Base-by-base conservation (phyloP, 169 alveolate genomes). In the Plasmodium reichenowi region DNA sequence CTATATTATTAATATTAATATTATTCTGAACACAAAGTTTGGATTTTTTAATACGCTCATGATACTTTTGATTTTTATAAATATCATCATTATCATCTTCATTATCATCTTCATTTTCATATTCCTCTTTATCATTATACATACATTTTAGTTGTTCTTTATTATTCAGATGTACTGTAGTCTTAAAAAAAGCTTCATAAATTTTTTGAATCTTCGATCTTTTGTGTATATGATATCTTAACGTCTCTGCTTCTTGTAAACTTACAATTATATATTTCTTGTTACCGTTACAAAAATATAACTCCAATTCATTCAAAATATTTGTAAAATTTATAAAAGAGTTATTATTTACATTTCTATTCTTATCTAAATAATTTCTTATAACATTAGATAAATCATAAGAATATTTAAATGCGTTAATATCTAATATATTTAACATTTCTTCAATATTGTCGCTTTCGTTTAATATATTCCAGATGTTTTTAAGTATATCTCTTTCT, bases 231-330 rank as follows among this genome's bases (percentile, higher is more conserved):
- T 72, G 62, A 72, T 86, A 86, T 50, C 92, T 73, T 70, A 86
- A 72, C 3, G 92, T 86, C 50, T 86, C 92, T 43, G 92, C 92
- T 48, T 86, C 92, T 38, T 86, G 92, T 70, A 86, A 60, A n/a
- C 75, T 86, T 13, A 86, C 48, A 56, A 86, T 72, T 45, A 86
- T 70, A 59, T 86, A 86, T 56, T 86, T 86, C 63, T 86, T 86
- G 47, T 86, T 86, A 71, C 29, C 72, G 54, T 54, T 72, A 59
- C 92, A 72, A 72, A 86, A 86, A 67, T 86, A 86, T 15, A 86
- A 52, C 71, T 86, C 92, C 22, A 86, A 32, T 17, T 64, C 24
- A 43, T 86, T 72, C 29, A 86, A 66, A 26, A 86, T 54, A 20
- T 54, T 17, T 45, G 73, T 13, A 64, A 86, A 86, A 54, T 22